Conservation (phyloP, 2,329 filamentous ascomycete genomes). For the Penicillium sp. region DNA sequence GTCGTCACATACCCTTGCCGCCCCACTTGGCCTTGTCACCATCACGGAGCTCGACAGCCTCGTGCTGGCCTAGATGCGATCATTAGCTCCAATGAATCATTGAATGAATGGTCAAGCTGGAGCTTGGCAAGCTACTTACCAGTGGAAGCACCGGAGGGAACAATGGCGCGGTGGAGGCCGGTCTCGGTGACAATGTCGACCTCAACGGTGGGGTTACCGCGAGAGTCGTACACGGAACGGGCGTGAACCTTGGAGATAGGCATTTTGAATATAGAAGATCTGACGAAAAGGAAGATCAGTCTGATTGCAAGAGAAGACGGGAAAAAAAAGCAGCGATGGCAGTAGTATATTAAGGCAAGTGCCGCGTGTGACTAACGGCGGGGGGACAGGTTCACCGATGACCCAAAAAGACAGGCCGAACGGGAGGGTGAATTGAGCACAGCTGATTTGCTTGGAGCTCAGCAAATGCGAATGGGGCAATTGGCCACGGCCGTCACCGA, state of each 20-base stretch:
- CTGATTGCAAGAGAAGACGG: slow-evolving; percentile 21
- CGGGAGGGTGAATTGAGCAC: slow-evolving; percentile 16
- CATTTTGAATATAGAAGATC: slow-evolving; percentile 65
- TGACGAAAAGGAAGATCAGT: slow-evolving; percentile 30
- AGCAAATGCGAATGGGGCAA: slow-evolving; percentile 20
- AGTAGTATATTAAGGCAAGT: slow-evolving; percentile 23
- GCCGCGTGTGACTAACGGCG: slow-evolving; percentile 35
- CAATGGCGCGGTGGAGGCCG: slow-evolving; percentile 94
- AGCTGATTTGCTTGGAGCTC: slow-evolving; percentile 25
- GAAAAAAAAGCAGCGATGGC: slow-evolving; percentile 17
- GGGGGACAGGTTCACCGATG: slow-evolving; percentile 43
- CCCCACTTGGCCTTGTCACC: slow-evolving; percentile 84
- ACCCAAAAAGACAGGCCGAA: slow-evolving; percentile 40
- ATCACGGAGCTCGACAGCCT: slow-evolving; percentile 88
- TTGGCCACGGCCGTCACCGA: slow-evolving; percentile 23
- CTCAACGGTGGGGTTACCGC: slow-evolving; percentile 97
- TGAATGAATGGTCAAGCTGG: neutral
- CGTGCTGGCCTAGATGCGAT: slow-evolving; percentile 71
- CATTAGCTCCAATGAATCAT: slow-evolving; percentile 23
- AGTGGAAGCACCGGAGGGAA: slow-evolving; percentile 94
- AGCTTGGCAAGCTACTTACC: slow-evolving; percentile 58
- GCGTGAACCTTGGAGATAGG: slow-evolving; percentile 87
- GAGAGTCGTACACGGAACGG: slow-evolving; percentile 97
- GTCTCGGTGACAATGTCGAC: slow-evolving; percentile 96
- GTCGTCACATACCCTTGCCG: slow-evolving; percentile 67